Evolutionary conservation across 176 grass and related monocot genomes (phyloP), one percentile per base, ranked within the genome.

Genomic region (Thalia dealbata): DNA sequence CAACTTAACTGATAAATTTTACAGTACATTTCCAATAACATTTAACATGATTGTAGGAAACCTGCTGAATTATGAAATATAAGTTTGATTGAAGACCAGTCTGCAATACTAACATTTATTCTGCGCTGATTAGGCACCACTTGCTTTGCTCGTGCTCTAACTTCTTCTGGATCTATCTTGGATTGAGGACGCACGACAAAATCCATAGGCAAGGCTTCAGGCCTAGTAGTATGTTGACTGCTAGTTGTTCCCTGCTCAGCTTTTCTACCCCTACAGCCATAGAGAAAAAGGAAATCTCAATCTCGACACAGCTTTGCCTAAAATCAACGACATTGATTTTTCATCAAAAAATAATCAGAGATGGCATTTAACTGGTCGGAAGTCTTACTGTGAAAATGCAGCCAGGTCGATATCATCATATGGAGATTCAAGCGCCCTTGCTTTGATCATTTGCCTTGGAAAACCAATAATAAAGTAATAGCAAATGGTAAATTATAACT

Each of bases 191-290:
- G 85, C 56, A 99, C 83, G 72, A 93, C 61, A 52, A 86, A 99
- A 85, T 99, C 95, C 72, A 99, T 75, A n/a, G 95, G 84, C 4
- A 84, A 90, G 19, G 95, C 87, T 91, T 99, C 95, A 63, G 95
- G 90, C 72, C 90, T 86, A 35, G 90, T 90, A 70, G 89, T 88
- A 78, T 84, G 88, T 64, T 97, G 89, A 81, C 86, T 89, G 78
- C 86, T 89, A 67, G 92, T 55, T 79, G 81, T 62, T 76, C 75
- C 64, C 72, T 84, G 87, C 15, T 90, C 85, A 28, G 87, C 77
- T 71, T 84, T 91, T 25, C 87, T 78, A 43, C 83, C 84, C 44
- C 84, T 86, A 61, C 16, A 54, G 10, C 22, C 24, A 69, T 10
- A 67, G 69, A 64, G 43, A 73, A 26, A 63, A 56, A 8, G 78